Evolutionary conservation across 768 basidiomycete species (phyloP).

Genomic region (Tricholoma furcatifolium): DNA sequence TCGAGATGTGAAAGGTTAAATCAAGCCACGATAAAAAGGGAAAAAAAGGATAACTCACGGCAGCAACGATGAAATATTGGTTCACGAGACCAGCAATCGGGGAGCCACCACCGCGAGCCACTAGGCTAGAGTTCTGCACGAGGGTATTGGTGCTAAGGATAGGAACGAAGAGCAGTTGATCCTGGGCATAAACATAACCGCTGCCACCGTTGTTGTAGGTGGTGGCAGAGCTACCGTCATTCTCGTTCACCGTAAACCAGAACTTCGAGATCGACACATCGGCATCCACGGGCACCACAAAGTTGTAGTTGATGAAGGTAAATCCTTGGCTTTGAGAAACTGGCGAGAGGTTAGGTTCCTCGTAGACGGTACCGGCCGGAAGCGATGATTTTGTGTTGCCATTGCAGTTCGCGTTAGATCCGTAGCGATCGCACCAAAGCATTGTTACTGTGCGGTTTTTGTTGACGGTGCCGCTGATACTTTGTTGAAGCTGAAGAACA

Average conservation of each 20-base stretch:
- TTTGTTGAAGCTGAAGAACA: constrained; percentile 31
- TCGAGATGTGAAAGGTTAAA: not conserved
- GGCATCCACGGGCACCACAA: constrained; percentile 39
- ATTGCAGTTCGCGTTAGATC: constrained; percentile 31
- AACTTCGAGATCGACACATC: constrained; percentile 44
- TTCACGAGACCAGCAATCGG: constrained; percentile 21
- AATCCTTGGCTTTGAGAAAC: constrained; percentile 32
- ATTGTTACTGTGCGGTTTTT: constrained; percentile 39
- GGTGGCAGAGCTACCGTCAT: constrained; percentile 35
- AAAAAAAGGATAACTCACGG: constrained; percentile 17
- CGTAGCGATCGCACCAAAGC: constrained; percentile 42
- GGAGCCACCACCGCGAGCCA: constrained; percentile 24
- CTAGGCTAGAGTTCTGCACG: constrained; percentile 11
- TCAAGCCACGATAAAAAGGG: not conserved
- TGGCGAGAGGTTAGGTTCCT: constrained; percentile 36
- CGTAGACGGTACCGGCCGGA: constrained; percentile 27
- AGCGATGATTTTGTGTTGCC: constrained; percentile 31
- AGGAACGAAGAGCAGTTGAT: constrained; percentile 42
- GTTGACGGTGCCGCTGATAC: constrained; percentile 30
- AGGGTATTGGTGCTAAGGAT: constrained; percentile 31
- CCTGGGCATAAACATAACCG: constrained; percentile 41
- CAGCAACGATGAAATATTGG: constrained; percentile 24
- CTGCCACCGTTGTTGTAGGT: constrained; percentile 41
- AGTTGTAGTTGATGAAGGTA: constrained; percentile 40
- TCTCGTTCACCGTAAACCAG: constrained; percentile 49